Base-by-base conservation (phyloP, 208 protist species). In the Leishmania braziliensis region DNA sequence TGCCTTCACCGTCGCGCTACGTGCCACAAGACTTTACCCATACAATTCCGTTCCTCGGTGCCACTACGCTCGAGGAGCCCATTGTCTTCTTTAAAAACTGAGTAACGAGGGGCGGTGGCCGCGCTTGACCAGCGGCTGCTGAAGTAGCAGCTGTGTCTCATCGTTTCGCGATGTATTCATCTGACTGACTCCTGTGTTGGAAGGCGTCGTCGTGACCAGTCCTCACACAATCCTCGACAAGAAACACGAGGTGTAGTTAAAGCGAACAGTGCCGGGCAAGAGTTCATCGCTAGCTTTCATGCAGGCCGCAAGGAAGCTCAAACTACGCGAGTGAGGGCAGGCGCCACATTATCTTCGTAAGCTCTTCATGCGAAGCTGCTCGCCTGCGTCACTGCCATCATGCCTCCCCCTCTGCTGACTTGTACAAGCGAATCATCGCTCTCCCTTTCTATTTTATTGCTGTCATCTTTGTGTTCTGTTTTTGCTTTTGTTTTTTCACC, bases 11-110 rank as follows among this genome's bases (percentile, higher is more conserved):
- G 23, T 96, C 91, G 54, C 89, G 91, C n/a, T 98, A 95, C 84
- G 91, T 96, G 14, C 88, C 93, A 54, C 91, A 95, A 75, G 95
- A 98, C 85, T 98, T 96, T 87, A 90, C 93, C 4, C 90, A 93
- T 82, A 88, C 93, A 54, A 60, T 96, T 39, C 95, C 95, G 5
- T 95, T 95, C 77, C 91, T 88, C 14, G 86, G 90, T 48, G 86
- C 92, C 29, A 92, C 90, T 8, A 77, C 60, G 18, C 83, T 96
- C n/a, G 91, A 90, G 23, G 92, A 95, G 76, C 95, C 95, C 5
- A 75, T 95, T 26, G 88, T 98, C 46, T 96, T 98, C 68, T 98
- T 93, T 77, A 94, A 91, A 78, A 88, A 92, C 75, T 95, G 79
- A 89, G 33, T 10, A 36, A 46, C 75, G 29, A 43, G 60, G 26